A percentile compares a stretch with the other conserved stretches of the same genome.
Evolutionary conservation across 257 asterid genomes (phyloP).

Genomic region (Solanum paucissectum): DNA sequence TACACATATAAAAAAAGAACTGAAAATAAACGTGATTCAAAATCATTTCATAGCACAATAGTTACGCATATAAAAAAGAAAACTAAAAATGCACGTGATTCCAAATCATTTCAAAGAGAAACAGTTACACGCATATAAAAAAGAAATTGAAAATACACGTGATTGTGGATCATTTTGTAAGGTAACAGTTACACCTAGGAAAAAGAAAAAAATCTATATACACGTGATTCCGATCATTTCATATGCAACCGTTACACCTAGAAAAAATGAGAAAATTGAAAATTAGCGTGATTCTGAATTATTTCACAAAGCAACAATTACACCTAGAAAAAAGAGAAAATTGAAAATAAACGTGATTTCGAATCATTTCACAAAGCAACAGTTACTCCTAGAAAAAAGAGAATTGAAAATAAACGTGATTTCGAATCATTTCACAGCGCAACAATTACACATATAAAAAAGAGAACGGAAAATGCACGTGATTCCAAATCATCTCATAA

Average conservation of each 20-base stretch:
- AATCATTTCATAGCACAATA: background rate
- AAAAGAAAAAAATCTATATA: no score
- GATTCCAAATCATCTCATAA: no score
- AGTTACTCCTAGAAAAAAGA: no score
- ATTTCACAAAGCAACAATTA: background rate
- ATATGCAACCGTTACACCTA: background rate
- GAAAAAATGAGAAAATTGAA: no score
- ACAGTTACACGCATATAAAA: background rate
- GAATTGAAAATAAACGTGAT: no score
- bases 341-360: no score
- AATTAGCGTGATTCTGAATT: background rate
- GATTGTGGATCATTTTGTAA: background rate
- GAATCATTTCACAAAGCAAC: no score
- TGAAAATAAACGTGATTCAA: background rate
- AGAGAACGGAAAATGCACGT: no score
- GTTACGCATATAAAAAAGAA: background rate
- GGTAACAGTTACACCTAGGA: background rate
- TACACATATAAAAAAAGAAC: background rate
- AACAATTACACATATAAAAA: no score
- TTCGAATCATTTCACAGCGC: no score
- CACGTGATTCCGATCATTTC: background rate
- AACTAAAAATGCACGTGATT: background rate
- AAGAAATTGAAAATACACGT: background rate
- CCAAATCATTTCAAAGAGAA: background rate
- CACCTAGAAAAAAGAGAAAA: background rate